Conservation (phyloP, 2,329 filamentous ascomycete genomes). For the Cladosporium austrohemisphaericum region DNA sequence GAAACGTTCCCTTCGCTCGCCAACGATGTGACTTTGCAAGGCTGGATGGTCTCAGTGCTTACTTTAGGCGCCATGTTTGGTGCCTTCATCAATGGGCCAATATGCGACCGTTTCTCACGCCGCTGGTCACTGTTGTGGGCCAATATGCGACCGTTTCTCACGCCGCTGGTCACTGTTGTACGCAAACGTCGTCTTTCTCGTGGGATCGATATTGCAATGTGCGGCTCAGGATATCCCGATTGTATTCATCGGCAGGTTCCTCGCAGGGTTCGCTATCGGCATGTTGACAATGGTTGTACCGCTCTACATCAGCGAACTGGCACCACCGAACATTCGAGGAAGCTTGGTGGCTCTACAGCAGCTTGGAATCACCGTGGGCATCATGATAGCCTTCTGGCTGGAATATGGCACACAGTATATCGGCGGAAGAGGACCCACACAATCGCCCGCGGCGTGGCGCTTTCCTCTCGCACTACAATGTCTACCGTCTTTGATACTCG, state of each 20-base stretch:
- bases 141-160: no score
- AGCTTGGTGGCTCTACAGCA: conserved; percentile 64
- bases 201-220: no score
- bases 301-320: conserved; percentile 47
- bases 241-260: no score
- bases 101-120: no score
- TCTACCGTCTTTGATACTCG: conserved; percentile 61
- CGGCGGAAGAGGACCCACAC: conserved; percentile 27
- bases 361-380: conserved; percentile 56
- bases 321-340: conserved; percentile 60
- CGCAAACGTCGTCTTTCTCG: no score
- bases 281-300: conserved; percentile 58
- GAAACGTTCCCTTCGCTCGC: conserved; percentile 17
- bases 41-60: no score
- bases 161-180: no score
- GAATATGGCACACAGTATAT: conserved; percentile 33
- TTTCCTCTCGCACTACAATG: conserved; percentile 69
- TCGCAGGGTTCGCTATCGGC: conserved; percentile 65
- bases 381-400: conserved; percentile 51
- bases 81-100: no score
- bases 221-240: no score
- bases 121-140: no score
- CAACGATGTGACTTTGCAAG: no score
- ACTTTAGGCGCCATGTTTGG: no score
- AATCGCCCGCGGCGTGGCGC: conserved; percentile 71